Conservation (phyloP, 805 yeast species). For the Kurtzmaniella fragi region DNA sequence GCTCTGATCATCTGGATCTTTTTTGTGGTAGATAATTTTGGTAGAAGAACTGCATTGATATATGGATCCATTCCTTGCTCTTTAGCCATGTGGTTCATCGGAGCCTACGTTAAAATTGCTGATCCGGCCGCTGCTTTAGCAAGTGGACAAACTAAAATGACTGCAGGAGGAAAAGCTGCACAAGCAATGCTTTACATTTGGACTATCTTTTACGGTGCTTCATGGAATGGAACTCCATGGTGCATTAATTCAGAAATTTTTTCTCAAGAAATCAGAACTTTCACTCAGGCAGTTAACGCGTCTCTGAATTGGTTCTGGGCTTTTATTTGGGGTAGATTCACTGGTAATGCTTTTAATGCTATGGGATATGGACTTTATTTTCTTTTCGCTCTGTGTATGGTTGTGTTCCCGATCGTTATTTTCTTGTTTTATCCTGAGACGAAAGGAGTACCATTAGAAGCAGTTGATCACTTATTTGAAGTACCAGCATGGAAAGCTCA, state of each 20-base stretch:
- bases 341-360: conserved; percentile 38
- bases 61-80: conserved; percentile 36
- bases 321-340: conserved; percentile 43
- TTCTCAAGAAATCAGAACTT: conserved; percentile 38
- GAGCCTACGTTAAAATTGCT: conserved; percentile 40
- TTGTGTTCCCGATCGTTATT: conserved; percentile 22
- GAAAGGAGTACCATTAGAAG: conserved; percentile 30
- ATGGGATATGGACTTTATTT: conserved; percentile 44
- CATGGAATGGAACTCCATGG: conserved; percentile 47
- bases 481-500: conserved; percentile 31
- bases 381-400: conserved; percentile 31
- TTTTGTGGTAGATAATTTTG: conserved; percentile 41
- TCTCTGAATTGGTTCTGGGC: conserved; percentile 48
- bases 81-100: conserved; percentile 44
- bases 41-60: conserved; percentile 40
- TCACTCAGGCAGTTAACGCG: conserved; percentile 40
- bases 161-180: conserved; percentile 40
- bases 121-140: conserved; percentile 20
- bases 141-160: conserved; percentile 15
- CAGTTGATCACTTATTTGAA: conserved; percentile 27
- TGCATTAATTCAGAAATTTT: conserved; percentile 44
- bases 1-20: conserved; percentile 42
- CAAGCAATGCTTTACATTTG: conserved; percentile 42
- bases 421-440: conserved; percentile 35
- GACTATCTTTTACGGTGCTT: conserved; percentile 39